A percentile compares a stretch with the other conserved stretches of the same genome.
Conservation (phyloP, 257 asterid genomes). For the Solanum virginianum region DNA sequence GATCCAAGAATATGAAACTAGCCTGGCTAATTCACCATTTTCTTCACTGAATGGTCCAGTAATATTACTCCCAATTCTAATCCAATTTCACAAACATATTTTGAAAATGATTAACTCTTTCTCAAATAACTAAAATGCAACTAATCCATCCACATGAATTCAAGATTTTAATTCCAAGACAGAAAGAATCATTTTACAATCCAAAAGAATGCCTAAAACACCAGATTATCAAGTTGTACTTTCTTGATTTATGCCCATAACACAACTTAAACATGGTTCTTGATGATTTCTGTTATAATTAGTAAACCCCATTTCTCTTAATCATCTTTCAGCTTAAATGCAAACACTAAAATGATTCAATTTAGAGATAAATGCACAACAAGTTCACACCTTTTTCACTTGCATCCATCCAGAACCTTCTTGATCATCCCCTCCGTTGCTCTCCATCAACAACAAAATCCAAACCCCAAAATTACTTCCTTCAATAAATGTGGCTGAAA, state of each 20-base stretch:
- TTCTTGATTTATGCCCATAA: background rate
- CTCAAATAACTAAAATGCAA: background rate
- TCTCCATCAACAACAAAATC: slow-evolving; percentile 37
- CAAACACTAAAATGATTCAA: background rate
- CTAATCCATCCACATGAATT: background rate
- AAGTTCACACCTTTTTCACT: slow-evolving; percentile 75
- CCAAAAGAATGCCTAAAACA: background rate
- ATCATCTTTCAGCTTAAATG: background rate
- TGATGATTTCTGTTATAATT: background rate
- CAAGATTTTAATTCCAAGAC: background rate
- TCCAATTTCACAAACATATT: background rate
- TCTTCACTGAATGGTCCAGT: background rate
- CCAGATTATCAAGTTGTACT: background rate
- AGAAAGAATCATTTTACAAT: background rate
- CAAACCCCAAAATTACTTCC: background rate
- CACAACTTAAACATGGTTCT: background rate
- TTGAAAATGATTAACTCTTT: background rate
- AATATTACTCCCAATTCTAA: background rate
- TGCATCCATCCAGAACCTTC: slow-evolving; percentile 97
- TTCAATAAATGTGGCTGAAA: background rate
- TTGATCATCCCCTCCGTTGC: slow-evolving; percentile 65
- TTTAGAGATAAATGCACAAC: background rate
- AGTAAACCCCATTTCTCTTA: background rate
- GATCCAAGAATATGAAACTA: background rate
- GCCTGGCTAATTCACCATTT: background rate